Percentiles rank a stretch among this genome's conserved stretches.
Conservation (phyloP, 1,284 basidiomycete genomes). For the Retiboletus flavoniger region DNA sequence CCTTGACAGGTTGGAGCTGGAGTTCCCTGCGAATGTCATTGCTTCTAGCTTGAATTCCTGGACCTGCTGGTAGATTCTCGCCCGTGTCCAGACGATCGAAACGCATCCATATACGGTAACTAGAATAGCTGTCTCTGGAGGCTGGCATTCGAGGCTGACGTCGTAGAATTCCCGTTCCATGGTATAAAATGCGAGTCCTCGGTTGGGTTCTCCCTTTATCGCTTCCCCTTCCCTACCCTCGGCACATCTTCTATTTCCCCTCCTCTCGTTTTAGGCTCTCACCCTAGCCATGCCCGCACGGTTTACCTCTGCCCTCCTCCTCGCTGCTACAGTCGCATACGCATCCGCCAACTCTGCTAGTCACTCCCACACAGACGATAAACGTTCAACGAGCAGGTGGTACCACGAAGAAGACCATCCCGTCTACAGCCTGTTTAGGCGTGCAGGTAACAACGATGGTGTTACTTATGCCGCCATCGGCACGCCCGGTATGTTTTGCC, state of each 20-base stretch:
- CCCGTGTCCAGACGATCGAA: background rate
- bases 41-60: conserved; percentile 17
- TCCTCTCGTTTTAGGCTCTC: conserved; percentile 25
- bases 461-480: conserved; percentile 54
- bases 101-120: conserved; percentile 7
- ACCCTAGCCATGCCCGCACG: conserved; percentile 26
- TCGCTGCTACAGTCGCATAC: conserved; percentile 37
- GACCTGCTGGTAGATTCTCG: background rate
- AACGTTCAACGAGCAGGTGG: conserved; percentile 50
- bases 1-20: conserved; percentile 1
- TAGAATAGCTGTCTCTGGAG: conserved; percentile 19
- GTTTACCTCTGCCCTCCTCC: conserved; percentile 38
- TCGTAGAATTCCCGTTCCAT: conserved; percentile 19
- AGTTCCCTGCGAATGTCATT: background rate
- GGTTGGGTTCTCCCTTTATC: conserved; percentile 2
- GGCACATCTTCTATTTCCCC: conserved; percentile 23
- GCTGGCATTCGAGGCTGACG: conserved; percentile 25
- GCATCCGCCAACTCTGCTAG: conserved; percentile 31
- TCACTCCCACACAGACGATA: conserved; percentile 26
- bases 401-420: conserved; percentile 56
- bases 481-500: conserved; percentile 46
- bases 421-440: conserved; percentile 58
- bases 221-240: conserved; percentile 5
- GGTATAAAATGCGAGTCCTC: conserved; percentile 29
- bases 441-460: conserved; percentile 44